Percentiles rank a stretch among this genome's conserved stretches.
Evolutionary conservation across 148 eudicot genomes (phyloP).

Genomic region (Rhododendron griersonianum): DNA sequence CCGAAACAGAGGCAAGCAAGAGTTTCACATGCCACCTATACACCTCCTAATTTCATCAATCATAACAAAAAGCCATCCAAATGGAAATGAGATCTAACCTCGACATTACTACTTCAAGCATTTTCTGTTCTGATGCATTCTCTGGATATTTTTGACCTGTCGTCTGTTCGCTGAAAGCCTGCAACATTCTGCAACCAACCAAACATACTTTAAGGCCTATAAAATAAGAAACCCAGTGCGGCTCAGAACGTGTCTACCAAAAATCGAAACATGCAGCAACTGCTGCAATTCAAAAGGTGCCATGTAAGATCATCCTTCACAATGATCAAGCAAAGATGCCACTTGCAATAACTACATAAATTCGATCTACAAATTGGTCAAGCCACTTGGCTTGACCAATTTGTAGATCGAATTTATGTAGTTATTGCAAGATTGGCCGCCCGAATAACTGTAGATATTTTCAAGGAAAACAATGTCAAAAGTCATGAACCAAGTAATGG

Average conservation of each 20-base stretch:
- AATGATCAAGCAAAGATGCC: not conserved
- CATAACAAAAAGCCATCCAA: constrained; percentile 5
- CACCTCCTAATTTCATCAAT: not conserved
- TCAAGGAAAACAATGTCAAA: not conserved
- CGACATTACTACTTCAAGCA: constrained; percentile 88
- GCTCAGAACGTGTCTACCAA: not conserved
- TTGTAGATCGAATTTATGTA: too few relatives aligned
- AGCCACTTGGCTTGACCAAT: not conserved
- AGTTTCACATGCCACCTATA: not conserved
- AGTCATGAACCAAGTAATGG: not conserved
- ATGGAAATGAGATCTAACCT: constrained; percentile 41
- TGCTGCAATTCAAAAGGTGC: not conserved
- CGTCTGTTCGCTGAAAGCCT: constrained; percentile 87
- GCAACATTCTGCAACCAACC: constrained; percentile 70
- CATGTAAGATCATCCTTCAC: not conserved
- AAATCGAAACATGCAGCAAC: not conserved
- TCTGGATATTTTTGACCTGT: constrained; percentile 58
- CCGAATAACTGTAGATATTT: not conserved
- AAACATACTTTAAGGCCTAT: constrained; percentile 5
- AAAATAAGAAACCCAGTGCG: not conserved
- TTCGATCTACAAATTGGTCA: not conserved
- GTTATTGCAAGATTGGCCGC: not conserved
- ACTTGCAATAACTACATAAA: not conserved
- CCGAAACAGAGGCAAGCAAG: not conserved
- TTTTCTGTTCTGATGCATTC: constrained; percentile 81